These are phyloP conservation scores for Selaginella tamariscina DNA, from an alignment of 75 land plant genomes.

Conservation along the genomic window DNA sequence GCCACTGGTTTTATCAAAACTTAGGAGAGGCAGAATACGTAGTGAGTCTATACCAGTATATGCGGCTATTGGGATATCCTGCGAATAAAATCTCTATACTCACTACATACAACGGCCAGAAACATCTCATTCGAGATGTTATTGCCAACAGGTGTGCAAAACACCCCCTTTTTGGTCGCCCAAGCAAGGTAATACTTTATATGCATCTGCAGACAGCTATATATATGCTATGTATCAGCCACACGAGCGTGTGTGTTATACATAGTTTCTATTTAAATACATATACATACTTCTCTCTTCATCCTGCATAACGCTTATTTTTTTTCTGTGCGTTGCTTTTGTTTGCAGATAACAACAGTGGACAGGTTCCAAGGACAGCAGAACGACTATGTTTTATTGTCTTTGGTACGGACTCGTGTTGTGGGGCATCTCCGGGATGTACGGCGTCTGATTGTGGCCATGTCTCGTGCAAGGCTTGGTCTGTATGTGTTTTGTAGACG, in stretches of 20 bases:
- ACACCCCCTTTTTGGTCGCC: constrained; percentile 65
- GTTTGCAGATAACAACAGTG: constrained; percentile 75
- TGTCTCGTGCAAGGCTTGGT: constrained; percentile 97
- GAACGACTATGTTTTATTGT: constrained; percentile 84
- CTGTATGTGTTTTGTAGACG: constrained; percentile 87
- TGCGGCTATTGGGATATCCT: constrained; percentile 91
- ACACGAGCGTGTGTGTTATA: background rate
- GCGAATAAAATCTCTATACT: constrained; percentile 92
- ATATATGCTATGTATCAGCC: background rate
- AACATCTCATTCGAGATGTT: constrained; percentile 94
- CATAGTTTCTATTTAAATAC: background rate
- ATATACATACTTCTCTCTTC: background rate
- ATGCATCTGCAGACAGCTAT: background rate
- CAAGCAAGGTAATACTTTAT: constrained; percentile 66
- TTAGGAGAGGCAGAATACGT: constrained; percentile 97
- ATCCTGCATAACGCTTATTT: no score
- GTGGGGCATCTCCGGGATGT: constrained; percentile 98
- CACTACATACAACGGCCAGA: constrained; percentile 96
- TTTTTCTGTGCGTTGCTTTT: no score
- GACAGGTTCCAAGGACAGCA: constrained; percentile 99
- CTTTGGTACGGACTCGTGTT: constrained; percentile 81
- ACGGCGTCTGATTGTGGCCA: constrained; percentile 87
- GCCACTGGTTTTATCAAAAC: constrained; percentile 92
- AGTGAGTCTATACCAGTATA: constrained; percentile 90
- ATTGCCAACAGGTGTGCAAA: constrained; percentile 53